Evolutionary conservation across 2,329 filamentous ascomycete species (phyloP).

Genomic region (Aciculosporium take): DNA sequence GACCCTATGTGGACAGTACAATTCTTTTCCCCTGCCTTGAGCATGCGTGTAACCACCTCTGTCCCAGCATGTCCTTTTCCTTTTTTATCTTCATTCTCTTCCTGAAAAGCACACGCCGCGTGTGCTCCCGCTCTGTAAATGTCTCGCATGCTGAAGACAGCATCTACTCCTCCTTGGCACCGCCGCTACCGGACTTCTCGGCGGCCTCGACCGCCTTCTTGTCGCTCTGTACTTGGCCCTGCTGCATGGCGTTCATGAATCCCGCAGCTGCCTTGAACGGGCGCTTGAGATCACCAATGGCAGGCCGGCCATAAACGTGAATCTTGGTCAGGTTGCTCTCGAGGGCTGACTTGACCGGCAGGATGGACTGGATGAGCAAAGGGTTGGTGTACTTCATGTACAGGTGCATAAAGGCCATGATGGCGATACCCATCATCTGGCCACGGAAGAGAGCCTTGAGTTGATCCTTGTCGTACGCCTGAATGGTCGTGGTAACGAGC

Average conservation of each 20-base stretch:
- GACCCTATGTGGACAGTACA: no score
- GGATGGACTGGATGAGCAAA: conserved; percentile 94
- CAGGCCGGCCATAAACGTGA: conserved; percentile 75
- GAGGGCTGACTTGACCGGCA: conserved; percentile 88
- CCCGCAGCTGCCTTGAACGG: conserved; percentile 83
- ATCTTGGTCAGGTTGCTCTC: conserved; percentile 96
- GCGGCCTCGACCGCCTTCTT: conserved; percentile 74
- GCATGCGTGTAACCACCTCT: neutral
- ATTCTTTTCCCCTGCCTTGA: no score
- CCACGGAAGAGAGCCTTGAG: conserved; percentile 74
- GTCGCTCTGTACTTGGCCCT: conserved; percentile 70
- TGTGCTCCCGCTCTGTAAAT: neutral
- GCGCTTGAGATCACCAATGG: conserved; percentile 79
- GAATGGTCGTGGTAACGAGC: conserved; percentile 88
- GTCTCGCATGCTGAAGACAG: neutral
- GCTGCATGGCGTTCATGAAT: conserved; percentile 67
- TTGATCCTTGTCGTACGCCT: conserved; percentile 85
- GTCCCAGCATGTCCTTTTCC: neutral
- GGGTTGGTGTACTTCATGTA: conserved; percentile 99
- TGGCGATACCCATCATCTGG: conserved; percentile 89
- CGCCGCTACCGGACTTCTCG: conserved; percentile 59
- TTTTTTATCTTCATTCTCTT: neutral
- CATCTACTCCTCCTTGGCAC: conserved; percentile 55
- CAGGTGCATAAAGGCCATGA: conserved; percentile 98
- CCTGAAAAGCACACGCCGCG: neutral